These are phyloP conservation scores for Backusella australiensis DNA, from an alignment of 192 early-diverging fungal species.

Conservation along the genomic window DNA sequence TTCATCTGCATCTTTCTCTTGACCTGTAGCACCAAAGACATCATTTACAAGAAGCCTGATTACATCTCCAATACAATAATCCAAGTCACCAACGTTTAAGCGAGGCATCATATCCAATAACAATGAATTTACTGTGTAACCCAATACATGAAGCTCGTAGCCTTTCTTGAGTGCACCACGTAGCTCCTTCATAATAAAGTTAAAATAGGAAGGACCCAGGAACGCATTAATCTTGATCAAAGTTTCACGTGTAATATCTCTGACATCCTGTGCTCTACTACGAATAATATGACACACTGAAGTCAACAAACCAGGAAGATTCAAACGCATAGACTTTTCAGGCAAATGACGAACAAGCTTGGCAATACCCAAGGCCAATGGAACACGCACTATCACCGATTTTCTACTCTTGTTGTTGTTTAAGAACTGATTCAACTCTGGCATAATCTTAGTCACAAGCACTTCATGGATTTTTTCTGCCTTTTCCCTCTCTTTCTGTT, in stretches of 20 bases:
- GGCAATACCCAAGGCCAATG: conserved; percentile 83
- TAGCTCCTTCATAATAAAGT: conserved; percentile 88
- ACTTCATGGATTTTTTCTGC: conserved; percentile 65
- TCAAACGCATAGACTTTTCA: conserved; percentile 63
- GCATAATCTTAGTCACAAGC: conserved; percentile 77
- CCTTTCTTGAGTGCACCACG: conserved; percentile 74
- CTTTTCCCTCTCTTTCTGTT: conserved; percentile 38
- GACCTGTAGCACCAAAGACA: conserved; percentile 87
- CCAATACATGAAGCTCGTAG: conserved; percentile 93
- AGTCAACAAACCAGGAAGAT: conserved; percentile 86
- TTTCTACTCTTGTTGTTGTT: conserved; percentile 68
- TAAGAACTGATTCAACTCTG: conserved; percentile 76
- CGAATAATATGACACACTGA: conserved; percentile 86
- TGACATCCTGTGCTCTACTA: conserved; percentile 76
- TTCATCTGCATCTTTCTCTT: conserved; percentile 89
- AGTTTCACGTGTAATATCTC: conserved; percentile 84
- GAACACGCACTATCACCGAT: conserved; percentile 76
- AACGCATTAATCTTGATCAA: conserved; percentile 82
- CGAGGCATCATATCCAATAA: conserved; percentile 64
- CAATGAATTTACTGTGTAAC: conserved; percentile 86
- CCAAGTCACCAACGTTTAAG: conserved; percentile 66
- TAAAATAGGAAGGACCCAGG: conserved; percentile 81
- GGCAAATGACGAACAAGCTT: conserved; percentile 83
- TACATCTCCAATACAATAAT: conserved; percentile 73
- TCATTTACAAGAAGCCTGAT: conserved; percentile 80